phyloP scores from a whole-genome alignment of 1,284 basidiomycete genomes.

The Ceratobasidium sp. region DNA sequence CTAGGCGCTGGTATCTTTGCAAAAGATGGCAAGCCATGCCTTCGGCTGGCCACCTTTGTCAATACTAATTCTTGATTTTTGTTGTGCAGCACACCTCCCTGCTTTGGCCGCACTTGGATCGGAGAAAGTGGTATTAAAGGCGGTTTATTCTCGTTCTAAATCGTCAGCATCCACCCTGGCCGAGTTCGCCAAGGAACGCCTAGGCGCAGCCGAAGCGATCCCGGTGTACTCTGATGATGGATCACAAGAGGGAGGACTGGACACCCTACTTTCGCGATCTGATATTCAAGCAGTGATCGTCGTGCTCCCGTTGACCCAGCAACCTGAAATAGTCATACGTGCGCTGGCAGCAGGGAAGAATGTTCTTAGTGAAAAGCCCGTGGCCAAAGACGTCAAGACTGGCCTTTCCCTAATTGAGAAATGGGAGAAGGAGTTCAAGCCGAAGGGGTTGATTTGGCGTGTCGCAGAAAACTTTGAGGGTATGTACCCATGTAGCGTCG shows the following conservation, averaged over 20 bases:
- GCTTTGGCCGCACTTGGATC: conserved; percentile 66
- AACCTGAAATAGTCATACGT: conserved; percentile 73
- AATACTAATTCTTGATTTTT: background rate
- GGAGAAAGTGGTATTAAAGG: conserved; percentile 63
- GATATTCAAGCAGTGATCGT: conserved; percentile 80
- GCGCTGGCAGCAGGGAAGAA: conserved; percentile 70
- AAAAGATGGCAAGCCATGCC: conserved; percentile 63
- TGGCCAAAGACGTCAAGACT: conserved; percentile 73
- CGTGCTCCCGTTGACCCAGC: conserved; percentile 78
- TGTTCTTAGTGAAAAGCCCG: conserved; percentile 86
- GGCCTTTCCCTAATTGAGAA: conserved; percentile 72
- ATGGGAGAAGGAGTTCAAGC: conserved; percentile 71
- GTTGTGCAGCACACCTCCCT: conserved; percentile 69
- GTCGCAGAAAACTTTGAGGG: conserved; percentile 87
- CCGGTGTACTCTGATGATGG: conserved; percentile 66
- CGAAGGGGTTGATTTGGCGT: conserved; percentile 80
- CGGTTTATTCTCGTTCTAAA: conserved; percentile 82
- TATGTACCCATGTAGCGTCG: background rate
- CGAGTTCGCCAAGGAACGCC: conserved; percentile 56
- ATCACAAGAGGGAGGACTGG: conserved; percentile 57
- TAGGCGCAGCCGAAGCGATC: conserved; percentile 56
- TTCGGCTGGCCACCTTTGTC: background rate
- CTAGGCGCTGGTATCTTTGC: conserved; percentile 80
- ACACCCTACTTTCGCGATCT: conserved; percentile 69
- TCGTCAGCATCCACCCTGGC: conserved; percentile 68